Evolutionary conservation across 129 eudicot genomes (phyloP).

Genomic region (Pseudognaphalium luteoalbum): DNA sequence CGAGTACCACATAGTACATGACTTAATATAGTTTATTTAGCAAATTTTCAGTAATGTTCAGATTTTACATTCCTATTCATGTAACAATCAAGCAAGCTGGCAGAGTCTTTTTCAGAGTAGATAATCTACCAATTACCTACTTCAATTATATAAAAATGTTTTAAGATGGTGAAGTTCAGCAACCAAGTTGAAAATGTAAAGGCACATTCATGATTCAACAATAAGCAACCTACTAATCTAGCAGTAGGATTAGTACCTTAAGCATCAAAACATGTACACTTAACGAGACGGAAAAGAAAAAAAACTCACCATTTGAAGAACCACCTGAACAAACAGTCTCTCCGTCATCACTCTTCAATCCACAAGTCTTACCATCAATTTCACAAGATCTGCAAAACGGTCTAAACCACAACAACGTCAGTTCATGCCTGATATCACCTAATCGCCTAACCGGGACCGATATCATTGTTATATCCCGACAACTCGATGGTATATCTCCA

Average conservation of each 20-base stretch:
- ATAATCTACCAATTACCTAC: background rate
- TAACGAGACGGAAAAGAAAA: background rate
- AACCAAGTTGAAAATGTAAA: background rate
- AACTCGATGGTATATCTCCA: slow-evolving; percentile 38
- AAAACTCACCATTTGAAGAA: slow-evolving; percentile 27
- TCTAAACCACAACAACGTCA: slow-evolving; percentile 51
- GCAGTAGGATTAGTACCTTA: slow-evolving; percentile 6
- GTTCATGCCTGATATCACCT: slow-evolving; percentile 27
- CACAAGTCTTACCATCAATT: slow-evolving; percentile 54
- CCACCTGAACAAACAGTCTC: slow-evolving; percentile 37
- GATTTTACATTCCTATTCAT: background rate
- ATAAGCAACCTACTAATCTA: background rate
- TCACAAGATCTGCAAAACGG: slow-evolving; percentile 63
- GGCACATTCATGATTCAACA: background rate
- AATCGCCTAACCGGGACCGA: slow-evolving; percentile 35
- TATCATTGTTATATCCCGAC: slow-evolving; percentile 33
- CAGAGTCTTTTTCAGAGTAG: background rate
- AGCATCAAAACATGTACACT: slow-evolving; percentile 26
- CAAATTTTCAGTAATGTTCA: slow-evolving; percentile 7
- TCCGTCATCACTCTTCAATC: slow-evolving; percentile 38
- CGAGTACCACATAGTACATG: background rate
- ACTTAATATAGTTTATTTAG: slow-evolving; percentile 5
- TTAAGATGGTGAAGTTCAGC: background rate
- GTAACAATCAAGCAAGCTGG: background rate
- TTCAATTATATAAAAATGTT: too few species aligned